These are phyloP conservation scores for Trapa incisa DNA, from an alignment of 345 rosid species.

Conservation along the genomic window DNA sequence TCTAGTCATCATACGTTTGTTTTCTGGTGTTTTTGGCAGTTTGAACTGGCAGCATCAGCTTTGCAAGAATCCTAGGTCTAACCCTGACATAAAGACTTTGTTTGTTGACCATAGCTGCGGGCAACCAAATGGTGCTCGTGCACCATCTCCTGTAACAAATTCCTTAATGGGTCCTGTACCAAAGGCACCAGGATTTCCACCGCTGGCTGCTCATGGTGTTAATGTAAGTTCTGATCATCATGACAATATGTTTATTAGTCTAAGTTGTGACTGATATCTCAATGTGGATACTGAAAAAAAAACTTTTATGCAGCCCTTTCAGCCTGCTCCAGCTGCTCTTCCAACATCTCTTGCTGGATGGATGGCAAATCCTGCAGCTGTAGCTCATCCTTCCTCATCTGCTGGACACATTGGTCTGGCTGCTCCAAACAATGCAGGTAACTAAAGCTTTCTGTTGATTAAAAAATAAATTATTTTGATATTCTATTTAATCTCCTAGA, in stretches of 20 bases:
- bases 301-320: slow-evolving; percentile 42
- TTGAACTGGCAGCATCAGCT: slow-evolving; percentile 88
- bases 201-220: slow-evolving; percentile 57
- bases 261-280: slow-evolving; percentile 12
- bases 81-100: slow-evolving; percentile 71
- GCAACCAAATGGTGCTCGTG: slow-evolving; percentile 58
- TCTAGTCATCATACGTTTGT: neutral
- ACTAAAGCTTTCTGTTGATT: neutral
- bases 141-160: slow-evolving; percentile 68
- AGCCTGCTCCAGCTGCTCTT: slow-evolving; percentile 51
- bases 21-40: slow-evolving; percentile 27
- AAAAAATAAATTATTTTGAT: neutral
- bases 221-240: slow-evolving; percentile 42
- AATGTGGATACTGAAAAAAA: neutral
- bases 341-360: slow-evolving; percentile 60
- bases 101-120: slow-evolving; percentile 79
- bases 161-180: slow-evolving; percentile 54
- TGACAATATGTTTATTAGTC: slow-evolving; percentile 1
- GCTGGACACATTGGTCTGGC: slow-evolving; percentile 56
- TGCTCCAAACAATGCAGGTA: slow-evolving; percentile 57
- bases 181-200: slow-evolving; percentile 49
- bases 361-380: slow-evolving; percentile 67
- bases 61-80: slow-evolving; percentile 69
- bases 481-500: neutral
- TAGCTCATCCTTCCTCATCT: slow-evolving; percentile 59